A percentile compares a stretch with the other conserved stretches of the same genome.
Evolutionary conservation across 176 grass and related monocot genomes (phyloP).

Genomic region (Carex cristatella): DNA sequence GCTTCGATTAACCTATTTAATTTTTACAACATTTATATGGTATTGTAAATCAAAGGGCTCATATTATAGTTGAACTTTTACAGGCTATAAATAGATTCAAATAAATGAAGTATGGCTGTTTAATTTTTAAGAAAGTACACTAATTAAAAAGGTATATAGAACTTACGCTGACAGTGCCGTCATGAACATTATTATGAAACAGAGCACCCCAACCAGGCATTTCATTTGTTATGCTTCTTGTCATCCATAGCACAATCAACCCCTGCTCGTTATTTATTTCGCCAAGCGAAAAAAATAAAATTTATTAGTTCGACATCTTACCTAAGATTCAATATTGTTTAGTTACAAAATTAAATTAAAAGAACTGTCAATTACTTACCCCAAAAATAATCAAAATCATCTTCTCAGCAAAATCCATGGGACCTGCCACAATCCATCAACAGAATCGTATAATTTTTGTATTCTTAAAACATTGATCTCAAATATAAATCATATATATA

Average conservation of each 20-base stretch:
- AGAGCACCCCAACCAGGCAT: slow-evolving; percentile 76
- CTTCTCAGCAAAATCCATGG: slow-evolving; percentile 89
- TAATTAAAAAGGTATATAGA: background rate
- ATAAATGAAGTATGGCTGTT: background rate
- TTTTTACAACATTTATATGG: background rate
- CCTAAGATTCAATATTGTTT: background rate
- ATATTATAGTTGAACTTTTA: background rate
- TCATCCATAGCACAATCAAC: slow-evolving; percentile 84
- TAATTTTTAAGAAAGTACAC: background rate
- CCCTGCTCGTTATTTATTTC: slow-evolving; percentile 32
- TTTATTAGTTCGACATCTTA: background rate
- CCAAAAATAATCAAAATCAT: slow-evolving; percentile 82
- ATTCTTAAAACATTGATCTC: background rate
- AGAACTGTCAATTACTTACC: slow-evolving; percentile 31
- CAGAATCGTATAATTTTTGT: background rate
- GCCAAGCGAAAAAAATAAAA: background rate
- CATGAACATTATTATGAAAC: slow-evolving; percentile 63
- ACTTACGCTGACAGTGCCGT: slow-evolving; percentile 88
- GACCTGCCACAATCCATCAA: slow-evolving; percentile 38
- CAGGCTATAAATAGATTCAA: background rate
- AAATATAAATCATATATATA: no score
- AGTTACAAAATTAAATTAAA: background rate
- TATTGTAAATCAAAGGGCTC: background rate
- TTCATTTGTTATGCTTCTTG: slow-evolving; percentile 58
- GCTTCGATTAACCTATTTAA: background rate